Percentiles rank a stretch among this genome's conserved stretches.
Conservation (phyloP, 208 protist species). For the Lotmaria passim region DNA sequence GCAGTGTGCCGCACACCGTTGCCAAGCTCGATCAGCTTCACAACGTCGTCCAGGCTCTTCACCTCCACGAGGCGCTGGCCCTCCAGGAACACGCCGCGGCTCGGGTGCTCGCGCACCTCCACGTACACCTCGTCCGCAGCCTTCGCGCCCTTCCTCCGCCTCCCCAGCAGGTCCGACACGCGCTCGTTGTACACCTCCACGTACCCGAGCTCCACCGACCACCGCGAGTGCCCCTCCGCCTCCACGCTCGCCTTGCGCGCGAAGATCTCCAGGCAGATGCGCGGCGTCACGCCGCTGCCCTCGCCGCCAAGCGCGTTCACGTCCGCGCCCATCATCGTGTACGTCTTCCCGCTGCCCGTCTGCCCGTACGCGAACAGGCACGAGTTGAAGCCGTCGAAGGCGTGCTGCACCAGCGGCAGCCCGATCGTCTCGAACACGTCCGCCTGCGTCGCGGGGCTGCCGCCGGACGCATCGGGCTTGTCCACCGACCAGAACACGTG, state of each 20-base stretch:
- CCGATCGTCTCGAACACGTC: constrained; percentile 70
- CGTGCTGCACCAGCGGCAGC: constrained; percentile 50
- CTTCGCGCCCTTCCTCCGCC: constrained; percentile 62
- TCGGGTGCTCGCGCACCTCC: constrained; percentile 57
- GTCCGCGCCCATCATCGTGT: constrained; percentile 90
- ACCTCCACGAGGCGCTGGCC: constrained; percentile 48
- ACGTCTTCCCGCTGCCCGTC: constrained; percentile 94
- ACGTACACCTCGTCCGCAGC: constrained; percentile 60
- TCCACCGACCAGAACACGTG: constrained; percentile 69
- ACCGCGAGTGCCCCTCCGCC: constrained; percentile 49
- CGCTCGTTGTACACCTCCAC: constrained; percentile 92
- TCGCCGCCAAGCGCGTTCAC: constrained; percentile 31
- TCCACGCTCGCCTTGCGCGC: constrained; percentile 34
- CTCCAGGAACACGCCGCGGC: constrained; percentile 47
- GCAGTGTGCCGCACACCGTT: constrained; percentile 74
- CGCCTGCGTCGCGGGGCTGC: constrained; percentile 44
- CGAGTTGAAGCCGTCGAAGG: constrained; percentile 73
- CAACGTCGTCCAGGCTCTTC: constrained; percentile 51
- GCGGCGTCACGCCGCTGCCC: constrained; percentile 72
- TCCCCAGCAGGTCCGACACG: constrained; percentile 68
- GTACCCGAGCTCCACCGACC: constrained; percentile 64
- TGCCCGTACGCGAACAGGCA: constrained; percentile 94
- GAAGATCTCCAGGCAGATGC: constrained; percentile 71
- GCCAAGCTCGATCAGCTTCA: constrained; percentile 58
- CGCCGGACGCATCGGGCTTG: constrained; percentile 33